Percentiles rank a stretch among this genome's conserved stretches.
phyloP scores from a whole-genome alignment of 2,329 filamentous ascomycete genomes.

The Mycosphaerelloides madeirae region DNA sequence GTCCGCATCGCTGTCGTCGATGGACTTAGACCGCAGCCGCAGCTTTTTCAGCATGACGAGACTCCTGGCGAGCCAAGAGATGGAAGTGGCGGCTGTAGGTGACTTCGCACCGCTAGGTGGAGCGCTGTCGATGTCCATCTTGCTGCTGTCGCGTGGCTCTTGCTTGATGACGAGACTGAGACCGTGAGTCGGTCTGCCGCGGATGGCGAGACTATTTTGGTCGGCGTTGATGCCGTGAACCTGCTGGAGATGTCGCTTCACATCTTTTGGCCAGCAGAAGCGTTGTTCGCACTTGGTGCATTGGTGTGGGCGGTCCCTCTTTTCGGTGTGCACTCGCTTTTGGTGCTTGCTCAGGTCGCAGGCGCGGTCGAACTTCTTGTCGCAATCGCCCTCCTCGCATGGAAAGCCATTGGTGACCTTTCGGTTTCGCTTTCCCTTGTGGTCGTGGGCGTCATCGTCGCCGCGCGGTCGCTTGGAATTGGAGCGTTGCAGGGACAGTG shows the following conservation, averaged over 20 bases:
- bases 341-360: slow-evolving; percentile 14
- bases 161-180: background rate
- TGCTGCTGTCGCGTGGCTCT: background rate
- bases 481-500: too few species aligned
- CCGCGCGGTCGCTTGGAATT: too few species aligned
- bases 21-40: background rate
- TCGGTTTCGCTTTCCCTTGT: slow-evolving; percentile 5
- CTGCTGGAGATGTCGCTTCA: slow-evolving; percentile 10
- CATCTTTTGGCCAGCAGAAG: slow-evolving; percentile 13
- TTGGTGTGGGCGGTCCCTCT: slow-evolving; percentile 2
- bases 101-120: background rate
- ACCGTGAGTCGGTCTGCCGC: background rate
- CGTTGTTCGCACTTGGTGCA: slow-evolving; percentile 5
- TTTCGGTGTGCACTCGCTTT: slow-evolving; percentile 3
- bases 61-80: background rate
- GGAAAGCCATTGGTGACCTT: slow-evolving; percentile 7
- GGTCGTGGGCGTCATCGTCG: background rate
- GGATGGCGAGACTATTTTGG: background rate
- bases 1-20: background rate
- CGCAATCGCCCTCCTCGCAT: slow-evolving; percentile 1
- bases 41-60: background rate
- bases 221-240: slow-evolving; percentile 4
- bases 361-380: slow-evolving; percentile 4
- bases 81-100: background rate
- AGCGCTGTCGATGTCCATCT: too few species aligned